Conservation (phyloP, 345 rosid species). For the Corymbia maculata region DNA sequence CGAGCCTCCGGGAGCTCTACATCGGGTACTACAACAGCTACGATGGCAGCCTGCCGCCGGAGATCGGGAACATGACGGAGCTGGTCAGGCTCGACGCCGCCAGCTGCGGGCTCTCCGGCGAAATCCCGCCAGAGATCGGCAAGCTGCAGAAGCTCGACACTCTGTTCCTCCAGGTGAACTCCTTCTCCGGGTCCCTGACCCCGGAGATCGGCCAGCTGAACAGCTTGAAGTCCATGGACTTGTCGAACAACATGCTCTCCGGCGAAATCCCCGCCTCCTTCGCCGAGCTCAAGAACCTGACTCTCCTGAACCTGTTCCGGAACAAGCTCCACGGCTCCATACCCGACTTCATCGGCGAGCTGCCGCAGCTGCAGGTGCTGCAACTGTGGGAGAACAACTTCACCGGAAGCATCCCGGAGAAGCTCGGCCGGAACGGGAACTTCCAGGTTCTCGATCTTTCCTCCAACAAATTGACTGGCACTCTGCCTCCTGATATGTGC, state of each 20-base stretch:
- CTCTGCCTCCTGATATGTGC: slow-evolving; percentile 31
- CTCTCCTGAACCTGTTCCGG: slow-evolving; percentile 31
- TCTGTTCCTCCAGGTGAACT: slow-evolving; percentile 42
- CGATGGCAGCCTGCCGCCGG: slow-evolving; percentile 32
- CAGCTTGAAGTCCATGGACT: slow-evolving; percentile 37
- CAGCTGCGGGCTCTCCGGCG: slow-evolving; percentile 32
- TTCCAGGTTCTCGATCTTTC: slow-evolving; percentile 27
- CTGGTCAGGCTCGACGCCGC: slow-evolving; percentile 39
- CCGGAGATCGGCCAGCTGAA: slow-evolving; percentile 28
- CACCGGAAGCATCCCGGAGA: slow-evolving; percentile 30
- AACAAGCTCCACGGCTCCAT: slow-evolving; percentile 40
- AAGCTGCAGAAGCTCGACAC: slow-evolving; percentile 40
- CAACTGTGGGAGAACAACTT: slow-evolving; percentile 49
- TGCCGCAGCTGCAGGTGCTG: slow-evolving; percentile 33
- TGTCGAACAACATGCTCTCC: slow-evolving; percentile 28
- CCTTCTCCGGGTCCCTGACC: slow-evolving; percentile 18
- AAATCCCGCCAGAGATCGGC: slow-evolving; percentile 27
- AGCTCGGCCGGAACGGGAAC: slow-evolving; percentile 30
- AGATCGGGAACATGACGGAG: slow-evolving; percentile 35
- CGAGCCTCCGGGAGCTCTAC: slow-evolving; percentile 49
- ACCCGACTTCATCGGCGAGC: slow-evolving; percentile 29
- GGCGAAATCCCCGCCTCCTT: slow-evolving; percentile 35
- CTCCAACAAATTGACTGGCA: slow-evolving; percentile 36
- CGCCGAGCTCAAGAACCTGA: slow-evolving; percentile 30
- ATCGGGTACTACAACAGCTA: slow-evolving; percentile 66